These are phyloP conservation scores for Suillus americanus DNA, from an alignment of 768 basidiomycete species.

Conservation along the genomic window DNA sequence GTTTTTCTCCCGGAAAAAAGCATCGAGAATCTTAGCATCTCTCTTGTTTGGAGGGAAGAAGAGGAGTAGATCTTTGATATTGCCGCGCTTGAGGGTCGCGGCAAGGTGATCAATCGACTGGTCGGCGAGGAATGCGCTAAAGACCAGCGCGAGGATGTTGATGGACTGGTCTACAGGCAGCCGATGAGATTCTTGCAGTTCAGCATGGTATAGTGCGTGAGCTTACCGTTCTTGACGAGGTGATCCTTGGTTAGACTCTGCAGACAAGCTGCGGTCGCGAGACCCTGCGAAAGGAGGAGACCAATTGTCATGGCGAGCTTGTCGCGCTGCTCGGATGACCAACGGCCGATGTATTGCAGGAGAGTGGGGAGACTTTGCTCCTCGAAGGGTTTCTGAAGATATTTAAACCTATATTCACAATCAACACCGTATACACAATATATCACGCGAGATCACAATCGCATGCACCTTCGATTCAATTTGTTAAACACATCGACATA, in stretches of 20 bases:
- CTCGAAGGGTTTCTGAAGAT: constrained; percentile 96
- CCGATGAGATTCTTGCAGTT: neutral
- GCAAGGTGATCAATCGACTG: constrained; percentile 92
- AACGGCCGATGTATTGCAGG: constrained; percentile 87
- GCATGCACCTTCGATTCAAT: constrained; percentile 82
- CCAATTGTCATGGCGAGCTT: constrained; percentile 84
- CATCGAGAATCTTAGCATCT: constrained; percentile 70
- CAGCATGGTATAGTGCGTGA: constrained; percentile 14
- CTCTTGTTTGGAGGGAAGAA: constrained; percentile 90
- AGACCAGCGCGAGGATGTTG: constrained; percentile 71
- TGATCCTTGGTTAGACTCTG: constrained; percentile 89
- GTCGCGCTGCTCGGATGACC: constrained; percentile 73
- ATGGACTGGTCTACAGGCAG: constrained; percentile 65
- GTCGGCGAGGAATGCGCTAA: constrained; percentile 77
- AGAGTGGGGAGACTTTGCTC: constrained; percentile 78
- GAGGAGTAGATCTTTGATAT: constrained; percentile 78
- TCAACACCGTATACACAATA: constrained; percentile 5
- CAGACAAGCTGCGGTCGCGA: constrained; percentile 75
- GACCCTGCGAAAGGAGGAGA: constrained; percentile 80
- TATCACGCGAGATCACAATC: constrained; percentile 7
- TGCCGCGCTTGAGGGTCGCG: constrained; percentile 75
- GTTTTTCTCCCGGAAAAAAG: constrained; percentile 82
- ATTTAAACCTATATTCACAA: constrained; percentile 77
- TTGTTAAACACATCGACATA: constrained; percentile 94
- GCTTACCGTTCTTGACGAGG: constrained; percentile 86